A percentile compares a stretch with the other conserved stretches of the same genome.
Evolutionary conservation across 2,329 filamentous ascomycete species (phyloP).

Genomic region (Epichloe aotearoae): DNA sequence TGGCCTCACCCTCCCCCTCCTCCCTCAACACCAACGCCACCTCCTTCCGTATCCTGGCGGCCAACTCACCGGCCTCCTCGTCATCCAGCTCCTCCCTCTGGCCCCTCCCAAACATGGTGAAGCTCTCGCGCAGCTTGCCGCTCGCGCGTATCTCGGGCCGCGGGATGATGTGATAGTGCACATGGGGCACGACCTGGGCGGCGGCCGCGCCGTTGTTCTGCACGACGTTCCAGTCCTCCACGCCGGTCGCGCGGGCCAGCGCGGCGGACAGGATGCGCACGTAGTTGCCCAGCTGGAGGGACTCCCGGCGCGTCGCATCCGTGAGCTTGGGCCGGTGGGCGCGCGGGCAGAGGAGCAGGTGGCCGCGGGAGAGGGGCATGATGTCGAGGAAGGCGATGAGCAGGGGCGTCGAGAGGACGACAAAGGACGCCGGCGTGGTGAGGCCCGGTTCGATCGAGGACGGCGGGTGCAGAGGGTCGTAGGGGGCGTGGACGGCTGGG

Average conservation of each 20-base stretch:
- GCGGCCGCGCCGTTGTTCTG: conserved; percentile 89
- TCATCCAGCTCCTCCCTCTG: conserved; percentile 63
- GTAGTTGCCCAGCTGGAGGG: conserved; percentile 51
- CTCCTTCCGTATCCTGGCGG: conserved; percentile 36
- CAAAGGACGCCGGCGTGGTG: conserved; percentile 34
- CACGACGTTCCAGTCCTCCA: conserved; percentile 86
- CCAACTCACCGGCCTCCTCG: conserved; percentile 52
- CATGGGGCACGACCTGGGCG: conserved; percentile 83
- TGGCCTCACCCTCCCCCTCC: conserved; percentile 22
- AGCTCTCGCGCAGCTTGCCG: conserved; percentile 45
- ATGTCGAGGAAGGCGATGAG: conserved; percentile 89
- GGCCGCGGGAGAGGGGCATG: conserved; percentile 70
- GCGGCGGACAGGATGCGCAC: conserved; percentile 62
- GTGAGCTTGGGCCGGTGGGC: conserved; percentile 65
- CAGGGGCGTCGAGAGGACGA: conserved; percentile 65
- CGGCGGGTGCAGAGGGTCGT: conserved; percentile 30
- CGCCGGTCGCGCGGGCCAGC: conserved; percentile 53
- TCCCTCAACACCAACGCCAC: conserved; percentile 34
- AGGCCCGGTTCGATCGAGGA: conserved; percentile 19
- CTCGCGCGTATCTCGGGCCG: conserved; percentile 53
- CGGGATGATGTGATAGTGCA: conserved; percentile 91
- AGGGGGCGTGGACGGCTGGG: conserved; percentile 33
- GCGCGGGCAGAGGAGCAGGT: conserved; percentile 71
- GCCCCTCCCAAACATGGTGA: conserved; percentile 73
- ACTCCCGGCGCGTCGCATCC: conserved; percentile 51